A percentile compares a stretch with the other conserved stretches of the same genome.
phyloP scores from a whole-genome alignment of 2,329 filamentous ascomycete species.

The Colletotrichum melonis region DNA sequence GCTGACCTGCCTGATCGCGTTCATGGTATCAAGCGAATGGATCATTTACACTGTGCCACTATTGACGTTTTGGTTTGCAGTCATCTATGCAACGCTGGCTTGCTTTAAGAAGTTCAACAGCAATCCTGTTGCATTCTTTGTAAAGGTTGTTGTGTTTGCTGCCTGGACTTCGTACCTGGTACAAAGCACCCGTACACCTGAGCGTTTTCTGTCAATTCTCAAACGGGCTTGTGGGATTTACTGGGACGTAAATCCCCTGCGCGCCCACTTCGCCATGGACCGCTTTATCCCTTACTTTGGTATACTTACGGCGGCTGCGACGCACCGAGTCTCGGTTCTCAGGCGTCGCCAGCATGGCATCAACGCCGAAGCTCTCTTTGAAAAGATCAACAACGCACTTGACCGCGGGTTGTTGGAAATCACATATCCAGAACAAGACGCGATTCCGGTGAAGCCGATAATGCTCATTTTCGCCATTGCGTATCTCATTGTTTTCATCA shows the following conservation, averaged over 20 bases:
- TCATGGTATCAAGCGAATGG: constrained; percentile 66
- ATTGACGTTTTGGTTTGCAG: constrained; percentile 71
- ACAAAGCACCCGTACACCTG: constrained; percentile 19
- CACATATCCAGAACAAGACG: constrained; percentile 25
- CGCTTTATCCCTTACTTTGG: constrained; percentile 67
- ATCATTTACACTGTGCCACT: constrained; percentile 67
- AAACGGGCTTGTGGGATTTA: constrained; percentile 52
- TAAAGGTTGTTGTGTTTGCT: constrained; percentile 60
- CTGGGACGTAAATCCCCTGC: constrained; percentile 61
- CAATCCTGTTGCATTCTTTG: constrained; percentile 52
- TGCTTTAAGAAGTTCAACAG: constrained; percentile 54
- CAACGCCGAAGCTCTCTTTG: constrained; percentile 18
- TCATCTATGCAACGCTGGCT: constrained; percentile 64
- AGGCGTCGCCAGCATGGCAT: constrained; percentile 23
- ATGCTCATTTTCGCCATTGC: constrained; percentile 25
- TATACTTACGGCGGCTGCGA: constrained; percentile 59
- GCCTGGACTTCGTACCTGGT: constrained; percentile 40
- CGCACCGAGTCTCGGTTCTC: constrained; percentile 43
- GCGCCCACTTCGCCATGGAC: constrained; percentile 63
- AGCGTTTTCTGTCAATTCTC: constrained; percentile 22
- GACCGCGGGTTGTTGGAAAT: constrained; percentile 29
- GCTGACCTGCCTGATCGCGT: constrained; percentile 63
- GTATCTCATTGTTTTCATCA: constrained; percentile 25
- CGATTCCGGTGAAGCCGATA: constrained; percentile 33
- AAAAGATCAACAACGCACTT: constrained; percentile 18